Conservation (phyloP, 1,284 basidiomycete genomes). For the Trichosporon sp. region DNA sequence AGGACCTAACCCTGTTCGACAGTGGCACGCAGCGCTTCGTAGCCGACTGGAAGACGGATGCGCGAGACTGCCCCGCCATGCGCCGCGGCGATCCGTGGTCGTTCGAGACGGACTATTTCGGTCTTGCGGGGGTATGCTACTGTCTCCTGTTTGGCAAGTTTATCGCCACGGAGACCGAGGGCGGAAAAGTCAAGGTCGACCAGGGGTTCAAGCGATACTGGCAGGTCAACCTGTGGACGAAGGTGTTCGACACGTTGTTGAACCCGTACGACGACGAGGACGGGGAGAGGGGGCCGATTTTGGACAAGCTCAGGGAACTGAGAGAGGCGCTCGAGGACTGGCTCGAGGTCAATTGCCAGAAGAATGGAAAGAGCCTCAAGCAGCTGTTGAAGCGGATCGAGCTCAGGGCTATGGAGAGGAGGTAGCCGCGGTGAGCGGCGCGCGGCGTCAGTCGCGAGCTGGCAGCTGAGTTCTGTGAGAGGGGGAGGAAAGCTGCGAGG, state of each 20-base stretch:
- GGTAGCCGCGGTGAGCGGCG: neutral
- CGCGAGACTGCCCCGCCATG: constrained; percentile 85
- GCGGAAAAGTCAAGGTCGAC: constrained; percentile 58
- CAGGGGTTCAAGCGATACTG: constrained; percentile 88
- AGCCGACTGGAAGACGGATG: constrained; percentile 82
- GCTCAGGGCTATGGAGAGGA: constrained; percentile 29
- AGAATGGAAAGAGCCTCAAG: constrained; percentile 79
- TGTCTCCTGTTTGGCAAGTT: constrained; percentile 96
- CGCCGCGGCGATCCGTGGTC: constrained; percentile 78
- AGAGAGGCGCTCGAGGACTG: constrained; percentile 79
- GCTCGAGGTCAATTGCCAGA: constrained; percentile 69
- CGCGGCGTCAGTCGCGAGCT: neutral
- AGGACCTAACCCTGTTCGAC: constrained; percentile 78
- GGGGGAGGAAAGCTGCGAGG: neutral
- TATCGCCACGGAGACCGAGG: constrained; percentile 58
- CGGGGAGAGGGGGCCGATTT: constrained; percentile 62
- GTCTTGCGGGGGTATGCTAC: constrained; percentile 85
- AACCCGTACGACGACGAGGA: constrained; percentile 59
- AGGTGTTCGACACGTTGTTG: constrained; percentile 77
- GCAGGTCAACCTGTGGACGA: constrained; percentile 81
- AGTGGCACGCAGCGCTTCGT: constrained; percentile 65
- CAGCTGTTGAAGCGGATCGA: constrained; percentile 57
- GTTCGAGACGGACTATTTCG: constrained; percentile 92
- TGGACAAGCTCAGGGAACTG: constrained; percentile 60
- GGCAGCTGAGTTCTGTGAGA: neutral